Percentiles rank a stretch among this genome's conserved stretches.
These are phyloP conservation scores for Xylaria nigripes DNA, from an alignment of 495 filamentous ascomycete species.

Conservation along the genomic window DNA sequence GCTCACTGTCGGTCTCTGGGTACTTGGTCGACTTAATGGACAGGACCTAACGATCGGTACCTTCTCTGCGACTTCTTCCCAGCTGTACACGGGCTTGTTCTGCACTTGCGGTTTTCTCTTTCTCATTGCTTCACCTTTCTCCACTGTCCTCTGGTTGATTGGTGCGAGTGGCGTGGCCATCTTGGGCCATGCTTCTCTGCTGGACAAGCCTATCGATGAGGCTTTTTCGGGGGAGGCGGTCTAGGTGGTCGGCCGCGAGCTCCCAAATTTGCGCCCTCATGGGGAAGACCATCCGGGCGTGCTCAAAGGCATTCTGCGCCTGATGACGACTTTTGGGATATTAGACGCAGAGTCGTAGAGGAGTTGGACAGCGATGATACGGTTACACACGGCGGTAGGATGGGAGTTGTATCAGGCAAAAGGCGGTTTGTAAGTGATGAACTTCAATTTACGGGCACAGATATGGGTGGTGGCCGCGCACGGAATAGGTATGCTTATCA, in stretches of 20 bases:
- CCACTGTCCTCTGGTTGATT: constrained; percentile 85
- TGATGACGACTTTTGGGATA: constrained; percentile 35
- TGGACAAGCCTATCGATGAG: constrained; percentile 99
- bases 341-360: constrained; percentile 50
- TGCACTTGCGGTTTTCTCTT: constrained; percentile 74
- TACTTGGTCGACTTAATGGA: constrained; percentile 80
- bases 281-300: constrained; percentile 97
- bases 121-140: constrained; percentile 71
- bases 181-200: constrained; percentile 86
- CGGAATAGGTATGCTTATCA: constrained; percentile 39
- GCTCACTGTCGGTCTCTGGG: constrained; percentile 74
- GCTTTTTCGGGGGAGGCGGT: constrained; percentile 99
- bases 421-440: constrained; percentile 50
- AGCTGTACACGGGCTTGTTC: constrained; percentile 86
- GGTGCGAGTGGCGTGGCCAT: constrained; percentile 87
- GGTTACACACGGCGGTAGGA: constrained; percentile 51
- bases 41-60: constrained; percentile 79
- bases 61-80: constrained; percentile 75
- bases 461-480: constrained; percentile 42
- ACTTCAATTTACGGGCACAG: constrained; percentile 53
- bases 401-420: constrained; percentile 31
- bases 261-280: constrained; percentile 90
- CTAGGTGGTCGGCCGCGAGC: constrained; percentile 99
- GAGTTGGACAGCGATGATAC: constrained; percentile 62
- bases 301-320: constrained; percentile 53